Conservation (phyloP, 345 rosid species). For the Syzygium jambos region DNA sequence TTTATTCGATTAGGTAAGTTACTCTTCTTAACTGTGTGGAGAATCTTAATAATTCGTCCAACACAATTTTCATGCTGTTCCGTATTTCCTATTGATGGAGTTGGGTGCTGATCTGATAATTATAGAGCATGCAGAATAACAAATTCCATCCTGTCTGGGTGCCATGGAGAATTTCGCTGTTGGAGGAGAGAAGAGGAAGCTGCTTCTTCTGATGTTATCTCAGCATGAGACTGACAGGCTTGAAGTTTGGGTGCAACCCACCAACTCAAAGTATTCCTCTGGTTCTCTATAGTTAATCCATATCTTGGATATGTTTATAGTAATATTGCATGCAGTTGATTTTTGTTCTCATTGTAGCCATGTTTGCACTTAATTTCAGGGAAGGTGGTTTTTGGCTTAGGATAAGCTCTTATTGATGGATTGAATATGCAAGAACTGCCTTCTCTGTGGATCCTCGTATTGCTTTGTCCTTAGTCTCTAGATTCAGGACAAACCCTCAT, state of each 20-base stretch:
- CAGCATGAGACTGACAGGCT: constrained; percentile 99
- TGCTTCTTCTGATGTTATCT: constrained; percentile 85
- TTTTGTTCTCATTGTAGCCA: not conserved
- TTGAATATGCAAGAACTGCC: constrained; percentile 77
- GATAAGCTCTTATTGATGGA: constrained; percentile 77
- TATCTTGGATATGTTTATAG: not conserved
- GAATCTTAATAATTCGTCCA: not conserved
- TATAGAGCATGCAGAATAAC: constrained; percentile 37
- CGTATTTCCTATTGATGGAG: not conserved
- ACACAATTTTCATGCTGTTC: not conserved
- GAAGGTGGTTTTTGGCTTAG: constrained; percentile 40
- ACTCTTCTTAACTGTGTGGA: not conserved
- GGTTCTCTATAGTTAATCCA: no score
- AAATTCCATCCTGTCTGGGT: constrained; percentile 88
- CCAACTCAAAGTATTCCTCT: constrained; percentile 54
- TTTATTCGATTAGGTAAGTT: constrained; percentile 51
- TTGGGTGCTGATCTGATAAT: not conserved
- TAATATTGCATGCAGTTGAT: not conserved
- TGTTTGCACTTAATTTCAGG: constrained; percentile 12
- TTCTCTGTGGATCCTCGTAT: constrained; percentile 89
- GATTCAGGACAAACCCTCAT: constrained; percentile 67
- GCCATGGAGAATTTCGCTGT: constrained; percentile 66
- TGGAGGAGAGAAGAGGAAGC: constrained; percentile 81
- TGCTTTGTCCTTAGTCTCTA: constrained; percentile 70
- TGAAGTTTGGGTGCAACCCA: constrained; percentile 98